These are phyloP conservation scores for Botrytis squamosa DNA, from an alignment of 2,329 filamentous ascomycete species.

Conservation along the genomic window DNA sequence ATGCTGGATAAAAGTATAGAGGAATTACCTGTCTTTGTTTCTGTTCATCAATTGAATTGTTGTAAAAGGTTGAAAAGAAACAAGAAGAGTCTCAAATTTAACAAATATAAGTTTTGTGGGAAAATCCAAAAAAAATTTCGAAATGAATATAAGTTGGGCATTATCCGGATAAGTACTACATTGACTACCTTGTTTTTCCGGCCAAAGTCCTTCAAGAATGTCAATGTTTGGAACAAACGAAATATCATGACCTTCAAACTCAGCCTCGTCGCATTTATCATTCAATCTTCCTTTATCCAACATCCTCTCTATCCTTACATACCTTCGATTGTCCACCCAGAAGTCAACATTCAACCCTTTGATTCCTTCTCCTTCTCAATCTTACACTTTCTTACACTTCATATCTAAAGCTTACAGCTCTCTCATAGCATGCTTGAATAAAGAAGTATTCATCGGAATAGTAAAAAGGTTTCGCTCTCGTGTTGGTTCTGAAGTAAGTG, in stretches of 20 bases:
- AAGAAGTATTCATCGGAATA: neutral
- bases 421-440: neutral
- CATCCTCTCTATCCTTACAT: rapidly evolving
- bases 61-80: neutral
- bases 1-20: neutral
- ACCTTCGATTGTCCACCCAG: neutral
- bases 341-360: neutral
- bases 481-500: neutral
- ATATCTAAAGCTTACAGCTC: too few relatives aligned
- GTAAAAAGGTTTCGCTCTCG: neutral
- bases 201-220: neutral
- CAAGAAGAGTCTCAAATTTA: neutral
- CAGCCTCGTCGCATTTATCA: neutral
- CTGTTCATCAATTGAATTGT: neutral
- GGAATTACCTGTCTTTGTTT: neutral
- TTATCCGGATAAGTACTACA: neutral
- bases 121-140: neutral
- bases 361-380: neutral
- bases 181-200: neutral
- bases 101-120: neutral
- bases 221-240: neutral
- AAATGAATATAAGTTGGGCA: neutral
- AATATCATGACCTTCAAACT: neutral
- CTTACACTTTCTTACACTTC: neutral
- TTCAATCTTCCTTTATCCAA: neutral